A percentile compares a stretch with the other conserved stretches of the same genome.
These are phyloP conservation scores for Myxozyma melibiosi DNA, from an alignment of 805 yeast genomes.

Conservation along the genomic window DNA sequence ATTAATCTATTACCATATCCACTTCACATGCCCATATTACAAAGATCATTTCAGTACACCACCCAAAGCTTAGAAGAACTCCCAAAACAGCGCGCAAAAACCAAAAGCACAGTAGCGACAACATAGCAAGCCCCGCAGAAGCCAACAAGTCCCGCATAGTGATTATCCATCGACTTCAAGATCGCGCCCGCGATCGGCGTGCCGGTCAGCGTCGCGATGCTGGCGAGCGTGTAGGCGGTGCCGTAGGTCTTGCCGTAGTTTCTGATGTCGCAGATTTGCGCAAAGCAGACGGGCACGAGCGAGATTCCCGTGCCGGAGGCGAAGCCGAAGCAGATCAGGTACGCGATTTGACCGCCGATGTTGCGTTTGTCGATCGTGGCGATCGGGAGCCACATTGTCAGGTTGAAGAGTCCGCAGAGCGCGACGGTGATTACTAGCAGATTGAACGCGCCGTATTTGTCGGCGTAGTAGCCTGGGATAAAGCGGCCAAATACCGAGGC, in stretches of 20 bases:
- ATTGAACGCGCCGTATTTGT: constrained; percentile 58
- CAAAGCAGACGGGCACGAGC: constrained; percentile 69
- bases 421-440: constrained; percentile 54
- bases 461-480: constrained; percentile 59
- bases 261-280: constrained; percentile 61
- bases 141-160: constrained; percentile 40
- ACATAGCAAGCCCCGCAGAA: constrained; percentile 41
- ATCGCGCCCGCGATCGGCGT: constrained; percentile 45
- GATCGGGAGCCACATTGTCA: constrained; percentile 69
- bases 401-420: constrained; percentile 51
- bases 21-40: background rate
- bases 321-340: constrained; percentile 60
- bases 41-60: background rate
- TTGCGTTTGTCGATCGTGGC: constrained; percentile 44
- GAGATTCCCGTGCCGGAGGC: constrained; percentile 64
- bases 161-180: constrained; percentile 36
- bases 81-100: constrained; percentile 37
- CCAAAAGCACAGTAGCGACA: constrained; percentile 35
- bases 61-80: constrained; percentile 34
- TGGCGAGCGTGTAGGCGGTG: constrained; percentile 55
- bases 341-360: constrained; percentile 51
- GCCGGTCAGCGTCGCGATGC: constrained; percentile 45
- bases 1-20: background rate
- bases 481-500: constrained; percentile 57
- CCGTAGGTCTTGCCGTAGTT: constrained; percentile 73